phyloP scores from a whole-genome alignment of 2,329 filamentous ascomycete genomes.

The Aspergillus fumigatiaffinis region DNA sequence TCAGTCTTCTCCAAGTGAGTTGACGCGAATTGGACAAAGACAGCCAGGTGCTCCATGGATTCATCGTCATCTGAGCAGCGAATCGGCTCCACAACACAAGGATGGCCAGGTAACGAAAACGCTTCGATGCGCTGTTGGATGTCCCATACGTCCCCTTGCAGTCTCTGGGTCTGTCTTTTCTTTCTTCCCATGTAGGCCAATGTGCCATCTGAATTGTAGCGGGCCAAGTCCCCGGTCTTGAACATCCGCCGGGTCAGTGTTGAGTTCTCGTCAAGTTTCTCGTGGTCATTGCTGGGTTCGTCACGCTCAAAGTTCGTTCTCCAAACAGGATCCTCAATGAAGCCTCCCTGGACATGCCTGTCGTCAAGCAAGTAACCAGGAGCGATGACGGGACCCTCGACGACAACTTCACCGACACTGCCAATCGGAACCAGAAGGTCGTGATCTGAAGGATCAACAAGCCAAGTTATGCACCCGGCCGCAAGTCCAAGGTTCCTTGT shows the following conservation, averaged over 20 bases:
- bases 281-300: neutral
- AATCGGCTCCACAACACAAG: conserved; percentile 18
- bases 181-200: conserved; percentile 33
- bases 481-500: conserved; percentile 20
- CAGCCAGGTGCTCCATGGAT: conserved; percentile 7
- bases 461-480: conserved; percentile 27
- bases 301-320: conserved; percentile 19
- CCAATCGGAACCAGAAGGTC: conserved; percentile 34
- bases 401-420: conserved; percentile 18
- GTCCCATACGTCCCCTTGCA: conserved; percentile 2
- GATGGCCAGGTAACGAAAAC: conserved; percentile 13
- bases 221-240: conserved; percentile 38
- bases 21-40: conserved; percentile 17
- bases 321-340: conserved; percentile 44
- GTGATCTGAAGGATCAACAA: conserved; percentile 29
- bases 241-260: conserved; percentile 18
- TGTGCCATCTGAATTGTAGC: conserved; percentile 34
- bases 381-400: conserved; percentile 48
- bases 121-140: conserved; percentile 14
- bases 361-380: conserved; percentile 54
- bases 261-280: neutral
- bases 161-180: conserved; percentile 5
- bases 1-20: neutral
- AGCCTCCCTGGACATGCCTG: conserved; percentile 49
- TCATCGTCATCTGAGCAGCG: neutral